Evolutionary conservation across 805 yeast genomes (phyloP).

Genomic region (Sugiyamaella chiloensis): DNA sequence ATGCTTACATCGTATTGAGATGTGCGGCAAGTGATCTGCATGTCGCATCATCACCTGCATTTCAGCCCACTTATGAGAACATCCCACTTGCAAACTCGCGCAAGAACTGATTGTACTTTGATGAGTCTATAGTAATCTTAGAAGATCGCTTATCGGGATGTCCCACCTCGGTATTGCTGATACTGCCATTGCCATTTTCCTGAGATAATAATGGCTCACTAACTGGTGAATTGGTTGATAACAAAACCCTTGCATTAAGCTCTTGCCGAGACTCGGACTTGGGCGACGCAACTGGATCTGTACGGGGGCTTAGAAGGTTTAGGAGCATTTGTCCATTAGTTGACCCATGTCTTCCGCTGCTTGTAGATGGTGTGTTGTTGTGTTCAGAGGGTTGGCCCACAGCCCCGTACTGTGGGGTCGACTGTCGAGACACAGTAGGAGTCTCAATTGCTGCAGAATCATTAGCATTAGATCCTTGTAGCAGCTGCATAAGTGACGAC

Average conservation of each 20-base stretch:
- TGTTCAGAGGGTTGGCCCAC: constrained; percentile 1
- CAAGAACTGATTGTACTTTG: constrained; percentile 4
- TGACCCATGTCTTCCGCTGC: background rate
- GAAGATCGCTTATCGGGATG: background rate
- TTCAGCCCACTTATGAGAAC: constrained; percentile 9
- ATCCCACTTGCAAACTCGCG: constrained; percentile 10
- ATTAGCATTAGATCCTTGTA: background rate
- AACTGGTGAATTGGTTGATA: background rate
- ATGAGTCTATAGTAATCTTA: background rate
- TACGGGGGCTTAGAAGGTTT: constrained; percentile 2
- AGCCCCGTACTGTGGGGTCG: constrained; percentile 1
- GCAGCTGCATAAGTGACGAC: background rate
- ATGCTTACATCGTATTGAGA: too few relatives aligned
- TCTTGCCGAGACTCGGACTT: too few relatives aligned
- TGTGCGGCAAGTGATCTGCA: too few relatives aligned
- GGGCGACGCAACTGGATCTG: background rate
- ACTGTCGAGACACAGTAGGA: background rate
- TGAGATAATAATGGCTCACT: background rate
- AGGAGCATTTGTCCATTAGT: constrained; percentile 9
- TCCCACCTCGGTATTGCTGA: background rate
- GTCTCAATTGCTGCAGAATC: background rate
- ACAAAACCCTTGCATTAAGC: background rate
- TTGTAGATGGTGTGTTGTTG: background rate
- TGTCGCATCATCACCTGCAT: too few relatives aligned
- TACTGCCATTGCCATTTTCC: background rate